Evolutionary conservation across 2,329 filamentous ascomycete genomes (phyloP).

Genomic region (Stachybotrys chlorohalonatus): DNA sequence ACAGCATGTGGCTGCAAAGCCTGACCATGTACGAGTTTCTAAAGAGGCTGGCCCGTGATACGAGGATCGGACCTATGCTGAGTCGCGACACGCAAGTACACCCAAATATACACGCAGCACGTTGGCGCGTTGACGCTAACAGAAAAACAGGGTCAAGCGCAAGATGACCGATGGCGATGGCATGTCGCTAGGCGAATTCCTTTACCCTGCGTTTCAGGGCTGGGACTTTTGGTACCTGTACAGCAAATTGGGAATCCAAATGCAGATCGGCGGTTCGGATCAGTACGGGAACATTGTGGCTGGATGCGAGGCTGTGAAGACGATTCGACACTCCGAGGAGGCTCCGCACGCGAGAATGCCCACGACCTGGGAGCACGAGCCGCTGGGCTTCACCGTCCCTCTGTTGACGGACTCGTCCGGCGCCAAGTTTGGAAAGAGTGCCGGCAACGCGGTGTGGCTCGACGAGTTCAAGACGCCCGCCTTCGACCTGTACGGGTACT

Average conservation of each 20-base stretch:
- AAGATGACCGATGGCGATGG: constrained; percentile 80
- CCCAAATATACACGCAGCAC: not conserved
- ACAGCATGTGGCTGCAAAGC: constrained; percentile 72
- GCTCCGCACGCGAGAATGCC: constrained; percentile 31
- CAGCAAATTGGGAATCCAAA: constrained; percentile 53
- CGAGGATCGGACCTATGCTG: constrained; percentile 80
- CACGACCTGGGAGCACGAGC: constrained; percentile 38
- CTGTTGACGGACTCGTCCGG: constrained; percentile 79
- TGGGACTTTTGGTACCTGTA: constrained; percentile 97
- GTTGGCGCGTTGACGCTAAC: constrained; percentile 9
- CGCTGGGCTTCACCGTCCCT: constrained; percentile 84
- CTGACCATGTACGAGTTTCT: constrained; percentile 67
- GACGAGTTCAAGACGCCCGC: constrained; percentile 69
- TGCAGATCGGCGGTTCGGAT: constrained; percentile 92
- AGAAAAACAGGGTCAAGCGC: constrained; percentile 52
- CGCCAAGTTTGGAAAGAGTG: constrained; percentile 89
- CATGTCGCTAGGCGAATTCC: constrained; percentile 90
- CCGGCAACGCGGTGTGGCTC: constrained; percentile 90
- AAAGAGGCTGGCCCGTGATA: constrained; percentile 60
- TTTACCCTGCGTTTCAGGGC: constrained; percentile 85
- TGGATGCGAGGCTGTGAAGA: constrained; percentile 77
- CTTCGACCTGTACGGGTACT: constrained; percentile 88
- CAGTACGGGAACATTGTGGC: constrained; percentile 95
- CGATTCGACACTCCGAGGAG: constrained; percentile 52
- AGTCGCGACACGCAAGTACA: constrained; percentile 70